phyloP scores from a whole-genome alignment of 805 yeast species.

The Kodamaea sagamina region DNA sequence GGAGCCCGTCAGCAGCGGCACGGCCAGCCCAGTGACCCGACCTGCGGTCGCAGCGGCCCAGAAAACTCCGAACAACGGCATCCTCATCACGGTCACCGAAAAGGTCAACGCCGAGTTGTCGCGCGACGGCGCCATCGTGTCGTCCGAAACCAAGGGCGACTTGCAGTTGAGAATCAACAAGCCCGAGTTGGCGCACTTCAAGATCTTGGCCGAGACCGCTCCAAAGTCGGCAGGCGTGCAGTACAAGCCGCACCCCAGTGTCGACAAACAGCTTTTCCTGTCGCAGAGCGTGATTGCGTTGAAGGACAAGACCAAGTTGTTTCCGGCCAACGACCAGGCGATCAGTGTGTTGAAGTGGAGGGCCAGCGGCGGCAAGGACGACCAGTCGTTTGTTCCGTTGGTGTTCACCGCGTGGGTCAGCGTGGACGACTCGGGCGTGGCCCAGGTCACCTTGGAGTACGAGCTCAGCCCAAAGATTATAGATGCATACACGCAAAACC shows the following conservation, averaged over 20 bases:
- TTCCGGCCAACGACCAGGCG: slow-evolving; percentile 89
- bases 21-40: slow-evolving; percentile 22
- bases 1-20: slow-evolving; percentile 12
- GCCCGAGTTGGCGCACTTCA: slow-evolving; percentile 65
- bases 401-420: slow-evolving; percentile 83
- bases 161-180: slow-evolving; percentile 84
- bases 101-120: slow-evolving; percentile 72
- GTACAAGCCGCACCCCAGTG: slow-evolving; percentile 95
- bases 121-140: slow-evolving; percentile 74
- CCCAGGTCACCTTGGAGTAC: slow-evolving; percentile 84
- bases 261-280: slow-evolving; percentile 74
- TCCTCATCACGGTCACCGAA: slow-evolving; percentile 76
- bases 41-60: slow-evolving; percentile 21
- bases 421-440: slow-evolving; percentile 57
- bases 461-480: slow-evolving; percentile 57
- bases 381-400: slow-evolving; percentile 53
- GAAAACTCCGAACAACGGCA: slow-evolving; percentile 65
- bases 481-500: slow-evolving; percentile 23
- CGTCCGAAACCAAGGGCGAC: slow-evolving; percentile 87
- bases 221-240: slow-evolving; percentile 55
- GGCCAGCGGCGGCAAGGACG: slow-evolving; percentile 63
- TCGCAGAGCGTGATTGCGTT: slow-evolving; percentile 61
- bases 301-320: slow-evolving; percentile 74
- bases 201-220: slow-evolving; percentile 56
- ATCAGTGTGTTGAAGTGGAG: slow-evolving; percentile 95